Conservation (phyloP, 108 stramenopile genomes). For the Nitzschia sp. region DNA sequence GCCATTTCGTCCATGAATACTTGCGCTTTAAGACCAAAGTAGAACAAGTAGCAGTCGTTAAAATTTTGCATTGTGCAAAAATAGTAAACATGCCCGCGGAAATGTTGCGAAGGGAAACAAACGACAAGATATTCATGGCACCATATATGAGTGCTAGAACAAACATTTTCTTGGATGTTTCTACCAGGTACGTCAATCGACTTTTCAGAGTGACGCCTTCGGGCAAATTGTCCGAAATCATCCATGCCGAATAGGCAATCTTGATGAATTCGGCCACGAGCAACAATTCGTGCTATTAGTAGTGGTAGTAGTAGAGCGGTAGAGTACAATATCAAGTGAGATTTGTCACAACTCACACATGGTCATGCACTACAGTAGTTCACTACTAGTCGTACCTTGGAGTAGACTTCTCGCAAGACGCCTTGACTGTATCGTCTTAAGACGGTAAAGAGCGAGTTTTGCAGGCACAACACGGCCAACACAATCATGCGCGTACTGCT, state of each 20-base stretch:
- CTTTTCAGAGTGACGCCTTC: constrained; percentile 22
- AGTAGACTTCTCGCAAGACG: constrained; percentile 80
- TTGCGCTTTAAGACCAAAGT: constrained; percentile 68
- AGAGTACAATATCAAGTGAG: no score
- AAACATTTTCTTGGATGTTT: constrained; percentile 84
- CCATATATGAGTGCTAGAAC: constrained; percentile 88
- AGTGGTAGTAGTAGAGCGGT: no score
- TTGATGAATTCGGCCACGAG: constrained; percentile 81
- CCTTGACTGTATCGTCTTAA: constrained; percentile 85
- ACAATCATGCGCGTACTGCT: constrained; percentile 70
- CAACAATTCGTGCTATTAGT: constrained; percentile 73
- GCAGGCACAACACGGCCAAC: constrained; percentile 71
- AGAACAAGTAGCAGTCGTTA: constrained; percentile 92
- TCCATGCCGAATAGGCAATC: constrained; percentile 70
- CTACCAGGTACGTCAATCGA: constrained; percentile 57
- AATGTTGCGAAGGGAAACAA: constrained; percentile 85
- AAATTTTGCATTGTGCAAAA: constrained; percentile 91
- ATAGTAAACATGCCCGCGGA: constrained; percentile 92
- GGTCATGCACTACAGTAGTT: constrained; percentile 1
- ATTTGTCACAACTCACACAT: neutral
- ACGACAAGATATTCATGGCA: constrained; percentile 91
- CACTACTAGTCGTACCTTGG: constrained; percentile 58
- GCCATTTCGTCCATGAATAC: constrained; percentile 89
- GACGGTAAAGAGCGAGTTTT: constrained; percentile 88
- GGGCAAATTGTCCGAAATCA: constrained; percentile 42